Base-by-base conservation (phyloP, 352 stramenopile genomes). In the Phytopythium sindhum region DNA sequence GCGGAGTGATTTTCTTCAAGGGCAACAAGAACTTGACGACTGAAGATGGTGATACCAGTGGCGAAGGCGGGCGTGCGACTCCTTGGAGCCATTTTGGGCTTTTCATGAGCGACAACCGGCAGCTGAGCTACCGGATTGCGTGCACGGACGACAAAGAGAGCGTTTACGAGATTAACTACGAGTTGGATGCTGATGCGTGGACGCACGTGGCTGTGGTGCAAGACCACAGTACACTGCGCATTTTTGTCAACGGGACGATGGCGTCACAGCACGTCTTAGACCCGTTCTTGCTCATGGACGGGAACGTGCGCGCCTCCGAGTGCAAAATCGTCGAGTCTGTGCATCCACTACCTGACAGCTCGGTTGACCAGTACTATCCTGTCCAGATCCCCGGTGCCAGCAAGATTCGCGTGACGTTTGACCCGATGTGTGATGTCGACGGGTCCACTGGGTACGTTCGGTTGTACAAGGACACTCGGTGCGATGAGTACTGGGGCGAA, bases 31-130 rank as follows among this genome's bases (percentile, higher is more conserved):
- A 68, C 23, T 73, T 91, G 45, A 66, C 84, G 3, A 78, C 76
- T 57, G 80, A 88, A 31, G 3, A 39, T 41, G 21, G 28, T 24
- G 55, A 51, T 39, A 12, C 7, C 10, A 23, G n/a, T 7, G 28
- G 33, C 12, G 53, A 45, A 17, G 33, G 35, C 35, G 33, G 54
- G n/a, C 31, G 56, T 3, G 41, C 29, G 24, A 82, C 68, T 28
- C 83, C 85, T 10, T 94, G 85, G 85, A 92, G 83, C 53, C 75
- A 89, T 44, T 87, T 91, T 35, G 81, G 80, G 14, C 47, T 94
- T 14, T 94, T 76, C 61, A 52, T 94, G 29, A 89, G 66, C 29
- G 78, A 91, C 59, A 77, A 79, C 23, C 74, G 78, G 0, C 81
- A 89, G 54, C 72, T 92, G 15, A 82, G 70, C 54, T 94, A 94